These are phyloP conservation scores for Symbiodinium pilosum DNA, from an alignment of 73 alveolate genomes.

Conservation along the genomic window DNA sequence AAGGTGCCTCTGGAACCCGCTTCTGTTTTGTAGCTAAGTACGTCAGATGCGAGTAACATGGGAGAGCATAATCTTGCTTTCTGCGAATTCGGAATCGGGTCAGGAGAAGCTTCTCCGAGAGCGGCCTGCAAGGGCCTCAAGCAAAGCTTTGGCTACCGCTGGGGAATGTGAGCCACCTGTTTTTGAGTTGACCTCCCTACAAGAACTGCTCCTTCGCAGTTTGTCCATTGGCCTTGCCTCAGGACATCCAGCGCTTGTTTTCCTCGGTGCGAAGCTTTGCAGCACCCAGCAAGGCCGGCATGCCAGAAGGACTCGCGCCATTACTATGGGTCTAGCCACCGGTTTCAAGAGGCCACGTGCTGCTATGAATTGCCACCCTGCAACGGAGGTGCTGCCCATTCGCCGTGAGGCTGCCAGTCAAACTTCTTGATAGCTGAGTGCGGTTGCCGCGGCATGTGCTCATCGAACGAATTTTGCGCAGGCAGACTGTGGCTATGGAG, in stretches of 20 bases:
- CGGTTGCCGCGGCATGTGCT: too few relatives aligned
- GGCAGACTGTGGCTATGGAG: neutral
- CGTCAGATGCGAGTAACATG: neutral
- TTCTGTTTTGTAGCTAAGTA: neutral
- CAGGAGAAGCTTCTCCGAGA: neutral
- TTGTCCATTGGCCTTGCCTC: neutral
- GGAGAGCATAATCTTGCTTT: neutral
- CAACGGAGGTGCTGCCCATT: neutral
- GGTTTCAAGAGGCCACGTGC: too few relatives aligned
- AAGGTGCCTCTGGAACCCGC: neutral
- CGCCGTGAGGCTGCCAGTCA: neutral
- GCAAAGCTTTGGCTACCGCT: too few relatives aligned
- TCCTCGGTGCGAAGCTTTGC: slow-evolving; percentile 3
- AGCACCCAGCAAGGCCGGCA: neutral
- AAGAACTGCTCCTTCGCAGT: neutral
- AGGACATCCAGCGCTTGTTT: neutral
- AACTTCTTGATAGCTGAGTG: neutral
- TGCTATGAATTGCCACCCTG: neutral
- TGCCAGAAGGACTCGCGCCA: neutral
- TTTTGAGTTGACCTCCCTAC: too few relatives aligned
- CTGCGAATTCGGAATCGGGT: too few relatives aligned
- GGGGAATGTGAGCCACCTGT: too few relatives aligned
- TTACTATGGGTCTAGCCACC: neutral
- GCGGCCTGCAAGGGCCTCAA: neutral
- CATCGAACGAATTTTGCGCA: neutral